phyloP scores from a whole-genome alignment of 331 rosid species.

The Ulmus americana region DNA sequence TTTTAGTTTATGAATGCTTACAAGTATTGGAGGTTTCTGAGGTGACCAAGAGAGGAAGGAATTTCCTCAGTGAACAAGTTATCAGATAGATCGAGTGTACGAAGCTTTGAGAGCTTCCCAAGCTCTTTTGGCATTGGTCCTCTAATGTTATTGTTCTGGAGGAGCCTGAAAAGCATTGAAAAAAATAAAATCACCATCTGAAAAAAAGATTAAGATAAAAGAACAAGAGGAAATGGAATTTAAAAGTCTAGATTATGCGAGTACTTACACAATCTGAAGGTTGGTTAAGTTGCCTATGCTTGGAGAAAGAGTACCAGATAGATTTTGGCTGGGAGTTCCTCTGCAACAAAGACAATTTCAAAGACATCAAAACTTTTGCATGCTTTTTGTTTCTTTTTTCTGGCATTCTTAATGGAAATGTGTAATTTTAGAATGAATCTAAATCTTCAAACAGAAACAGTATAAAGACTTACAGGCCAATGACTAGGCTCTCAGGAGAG shows the following conservation, averaged over 20 bases:
- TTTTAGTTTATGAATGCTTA: constrained; percentile 31
- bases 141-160: constrained; percentile 75
- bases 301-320: constrained; percentile 82
- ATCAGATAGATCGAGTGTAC: constrained; percentile 76
- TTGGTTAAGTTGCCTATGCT: constrained; percentile 94
- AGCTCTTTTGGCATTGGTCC: constrained; percentile 77
- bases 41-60: constrained; percentile 56
- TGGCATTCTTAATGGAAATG: too few relatives aligned
- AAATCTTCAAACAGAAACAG: constrained; percentile 17
- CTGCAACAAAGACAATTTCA: constrained; percentile 40
- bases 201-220: background rate
- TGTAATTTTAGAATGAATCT: background rate
- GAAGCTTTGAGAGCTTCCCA: constrained; percentile 72
- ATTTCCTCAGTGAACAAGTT: constrained; percentile 62
- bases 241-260: background rate
- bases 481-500: constrained; percentile 69
- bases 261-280: constrained; percentile 90
- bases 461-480: constrained; percentile 62
- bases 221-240: constrained; percentile 12
- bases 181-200: constrained; percentile 18
- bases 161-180: constrained; percentile 41
- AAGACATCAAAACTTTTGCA: constrained; percentile 5
- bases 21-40: constrained; percentile 73
- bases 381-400: background rate
- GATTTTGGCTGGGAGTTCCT: constrained; percentile 92